These are phyloP conservation scores for Trichoderma koningii DNA, from an alignment of 2,329 filamentous ascomycete genomes.

Conservation along the genomic window DNA sequence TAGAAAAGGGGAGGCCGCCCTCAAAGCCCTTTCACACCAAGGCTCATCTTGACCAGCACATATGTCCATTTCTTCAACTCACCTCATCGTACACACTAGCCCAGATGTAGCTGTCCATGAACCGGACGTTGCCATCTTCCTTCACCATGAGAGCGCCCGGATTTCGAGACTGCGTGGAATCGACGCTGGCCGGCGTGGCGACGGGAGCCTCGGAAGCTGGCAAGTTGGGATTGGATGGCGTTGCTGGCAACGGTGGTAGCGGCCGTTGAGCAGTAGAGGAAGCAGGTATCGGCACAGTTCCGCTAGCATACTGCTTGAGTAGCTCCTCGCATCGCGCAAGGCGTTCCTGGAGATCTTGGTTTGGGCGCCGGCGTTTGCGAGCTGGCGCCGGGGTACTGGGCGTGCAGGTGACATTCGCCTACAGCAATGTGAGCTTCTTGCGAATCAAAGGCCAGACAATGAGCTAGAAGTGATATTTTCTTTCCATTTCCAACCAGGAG, in stretches of 20 bases:
- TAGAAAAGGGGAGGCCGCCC: not conserved
- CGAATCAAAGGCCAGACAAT: not conserved
- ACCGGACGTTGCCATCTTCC: conserved; percentile 57
- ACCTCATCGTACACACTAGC: conserved; percentile 60
- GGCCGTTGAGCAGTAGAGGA: conserved; percentile 32
- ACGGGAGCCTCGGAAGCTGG: conserved; percentile 33
- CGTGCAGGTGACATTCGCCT: conserved; percentile 62
- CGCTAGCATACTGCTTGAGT: conserved; percentile 57
- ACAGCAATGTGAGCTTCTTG: conserved; percentile 26
- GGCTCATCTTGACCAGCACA: not conserved
- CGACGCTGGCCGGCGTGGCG: conserved; percentile 37
- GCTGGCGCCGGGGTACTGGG: conserved; percentile 62
- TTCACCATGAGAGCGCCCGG: conserved; percentile 56
- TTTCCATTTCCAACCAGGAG: not conserved
- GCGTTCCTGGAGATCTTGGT: conserved; percentile 63
- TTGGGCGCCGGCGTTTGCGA: conserved; percentile 60
- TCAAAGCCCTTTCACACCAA: not conserved
- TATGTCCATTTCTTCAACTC: conserved; percentile 34
- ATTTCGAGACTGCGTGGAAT: conserved; percentile 43
- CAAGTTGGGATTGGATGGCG: conserved; percentile 26
- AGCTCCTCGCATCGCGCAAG: conserved; percentile 61
- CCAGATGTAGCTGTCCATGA: conserved; percentile 60
- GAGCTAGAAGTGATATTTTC: not conserved
- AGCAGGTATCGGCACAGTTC: conserved; percentile 36
- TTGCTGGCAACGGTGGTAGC: conserved; percentile 23